Base-by-base conservation (phyloP, 768 basidiomycete species). In the Agrocybe pediades region DNA sequence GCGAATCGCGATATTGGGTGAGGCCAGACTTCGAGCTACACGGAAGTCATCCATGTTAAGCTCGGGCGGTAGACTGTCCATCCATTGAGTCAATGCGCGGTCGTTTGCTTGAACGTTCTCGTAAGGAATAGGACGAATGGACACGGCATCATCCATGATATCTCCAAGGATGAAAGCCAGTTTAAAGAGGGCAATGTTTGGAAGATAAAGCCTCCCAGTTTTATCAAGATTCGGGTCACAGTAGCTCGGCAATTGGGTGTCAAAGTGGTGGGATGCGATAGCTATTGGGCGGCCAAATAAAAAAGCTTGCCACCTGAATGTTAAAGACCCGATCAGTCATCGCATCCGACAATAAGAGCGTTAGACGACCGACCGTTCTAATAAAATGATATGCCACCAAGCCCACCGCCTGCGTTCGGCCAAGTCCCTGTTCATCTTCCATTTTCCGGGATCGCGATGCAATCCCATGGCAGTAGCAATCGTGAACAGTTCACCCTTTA, bases 351-450 rank as follows among this genome's bases (percentile, higher is more conserved):
- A 9, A 13, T 26, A 24, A 26, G 16, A 13, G 33, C 41, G 41
- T 49, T 19, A 44, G 52, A 40, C 13, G 27, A 49, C 81, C 29
- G 48, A 88, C 89, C 90, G 77, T 73, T 92, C 91, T 26, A 92
- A 76, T 48, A 90, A 74, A 30, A 93, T 70, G 55, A 90, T 89
- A 68, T 93, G 89, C 91, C 91, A 93, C 91, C 91, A 93, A 6
- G 89, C 88, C 91, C 91, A 92, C 49, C 91, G 76, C 46, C 92
- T 76, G 53, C 91, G 79, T 66, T 92, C 91, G 29, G 88, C 86
- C 9, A 85, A 71, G 54, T 84, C 84, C 53, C 78, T 77, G 46
- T 79, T 82, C 78, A 90, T 86, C 56, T 80, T 79, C 79, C 85
- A 90, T 65, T 85, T 85, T 41, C 81, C 84, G n/a, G 91, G 91